Evolutionary conservation across 495 filamentous ascomycete species (phyloP).

Genomic region (Physcia stellaris): DNA sequence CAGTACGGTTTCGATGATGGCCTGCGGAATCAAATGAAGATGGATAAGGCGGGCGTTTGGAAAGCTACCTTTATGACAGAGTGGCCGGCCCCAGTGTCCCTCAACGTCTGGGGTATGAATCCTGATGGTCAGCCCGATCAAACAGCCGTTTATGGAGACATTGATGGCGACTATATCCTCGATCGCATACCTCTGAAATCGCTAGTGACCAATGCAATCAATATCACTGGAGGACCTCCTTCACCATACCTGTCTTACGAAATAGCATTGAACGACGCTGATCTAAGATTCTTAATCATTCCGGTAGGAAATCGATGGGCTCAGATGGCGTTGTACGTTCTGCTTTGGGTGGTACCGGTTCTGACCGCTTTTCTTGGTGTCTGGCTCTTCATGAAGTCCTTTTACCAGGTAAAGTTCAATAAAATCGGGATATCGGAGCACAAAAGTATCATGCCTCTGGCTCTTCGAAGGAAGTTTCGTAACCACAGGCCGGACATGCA

Average conservation of each 20-base stretch:
- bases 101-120: conserved; percentile 38
- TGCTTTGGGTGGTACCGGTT: conserved; percentile 30
- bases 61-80: conserved; percentile 36
- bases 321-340: conserved; percentile 35
- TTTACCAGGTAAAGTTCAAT: conserved; percentile 45
- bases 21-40: conserved; percentile 34
- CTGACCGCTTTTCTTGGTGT: conserved; percentile 25
- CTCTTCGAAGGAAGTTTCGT: conserved; percentile 49
- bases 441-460: too few relatives aligned
- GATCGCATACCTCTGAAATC: conserved; percentile 29
- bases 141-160: conserved; percentile 34
- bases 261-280: conserved; percentile 31
- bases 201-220: conserved; percentile 28
- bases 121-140: conserved; percentile 31
- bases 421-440: conserved; percentile 52
- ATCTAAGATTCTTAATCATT: conserved; percentile 22
- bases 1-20: conserved; percentile 51
- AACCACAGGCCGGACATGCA: too few relatives aligned
- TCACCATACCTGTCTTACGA: conserved; percentile 31
- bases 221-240: conserved; percentile 29
- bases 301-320: conserved; percentile 28
- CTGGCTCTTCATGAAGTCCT: conserved; percentile 29
- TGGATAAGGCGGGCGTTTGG: conserved; percentile 31
- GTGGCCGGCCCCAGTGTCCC: conserved; percentile 31
- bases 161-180: conserved; percentile 29